A percentile compares a stretch with the other conserved stretches of the same genome.
phyloP scores from a whole-genome alignment of 2,329 filamentous ascomycete species.

The Chalaropsis ovoidea region DNA sequence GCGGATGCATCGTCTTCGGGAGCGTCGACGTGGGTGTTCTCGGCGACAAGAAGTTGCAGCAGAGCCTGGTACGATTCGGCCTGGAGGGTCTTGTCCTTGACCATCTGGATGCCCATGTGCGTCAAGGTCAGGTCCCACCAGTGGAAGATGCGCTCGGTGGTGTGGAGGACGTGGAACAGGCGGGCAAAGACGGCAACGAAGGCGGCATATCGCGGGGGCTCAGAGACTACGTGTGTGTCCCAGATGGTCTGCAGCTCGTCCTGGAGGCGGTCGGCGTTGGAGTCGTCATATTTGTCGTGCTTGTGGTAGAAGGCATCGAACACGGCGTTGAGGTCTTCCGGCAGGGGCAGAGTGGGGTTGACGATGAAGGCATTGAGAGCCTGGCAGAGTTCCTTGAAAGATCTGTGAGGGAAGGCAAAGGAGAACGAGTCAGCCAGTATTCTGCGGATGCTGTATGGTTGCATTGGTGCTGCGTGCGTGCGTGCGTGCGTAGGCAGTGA shows the following conservation, averaged over 20 bases:
- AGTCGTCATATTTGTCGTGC: constrained; percentile 57
- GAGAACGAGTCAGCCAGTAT: constrained; percentile 25
- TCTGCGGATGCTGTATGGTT: constrained; percentile 17
- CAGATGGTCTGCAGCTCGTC: constrained; percentile 62
- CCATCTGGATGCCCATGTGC: constrained; percentile 37
- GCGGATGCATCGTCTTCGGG: constrained; percentile 36
- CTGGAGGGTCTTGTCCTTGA: constrained; percentile 52
- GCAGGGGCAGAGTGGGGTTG: constrained; percentile 50
- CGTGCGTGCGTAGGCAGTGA: neutral
- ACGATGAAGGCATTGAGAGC: constrained; percentile 43
- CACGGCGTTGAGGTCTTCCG: constrained; percentile 51
- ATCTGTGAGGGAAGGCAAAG: constrained; percentile 33
- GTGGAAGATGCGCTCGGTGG: constrained; percentile 51
- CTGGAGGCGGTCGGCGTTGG: constrained; percentile 58
- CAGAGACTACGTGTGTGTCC: constrained; percentile 50
- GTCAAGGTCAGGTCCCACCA: constrained; percentile 57
- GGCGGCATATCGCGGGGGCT: constrained; percentile 48
- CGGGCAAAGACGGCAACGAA: constrained; percentile 59
- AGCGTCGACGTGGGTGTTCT: constrained; percentile 45
- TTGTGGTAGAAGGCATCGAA: constrained; percentile 60
- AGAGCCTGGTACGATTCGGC: constrained; percentile 56
- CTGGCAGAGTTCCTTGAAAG: constrained; percentile 52
- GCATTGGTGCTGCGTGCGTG: constrained; percentile 12
- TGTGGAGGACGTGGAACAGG: constrained; percentile 53
- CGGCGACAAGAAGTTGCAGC: constrained; percentile 53